Evolutionary conservation across 768 basidiomycete species (phyloP).

Genomic region (Ramaria sp.): DNA sequence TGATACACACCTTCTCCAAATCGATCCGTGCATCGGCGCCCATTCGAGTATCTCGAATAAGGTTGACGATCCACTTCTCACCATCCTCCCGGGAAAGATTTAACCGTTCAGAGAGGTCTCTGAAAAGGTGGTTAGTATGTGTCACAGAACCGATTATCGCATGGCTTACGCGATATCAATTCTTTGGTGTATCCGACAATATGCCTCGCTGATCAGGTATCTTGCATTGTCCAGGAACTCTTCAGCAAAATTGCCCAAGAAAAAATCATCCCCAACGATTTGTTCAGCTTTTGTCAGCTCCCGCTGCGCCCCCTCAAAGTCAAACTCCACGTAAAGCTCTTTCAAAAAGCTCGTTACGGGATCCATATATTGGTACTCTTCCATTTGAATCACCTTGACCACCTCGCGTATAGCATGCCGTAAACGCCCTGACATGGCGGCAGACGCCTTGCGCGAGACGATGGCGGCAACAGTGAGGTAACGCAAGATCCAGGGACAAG

Average conservation of each 20-base stretch:
- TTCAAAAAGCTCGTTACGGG: slow-evolving; percentile 89
- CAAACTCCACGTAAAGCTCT: slow-evolving; percentile 90
- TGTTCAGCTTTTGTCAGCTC: slow-evolving; percentile 68
- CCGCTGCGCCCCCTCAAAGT: slow-evolving; percentile 89
- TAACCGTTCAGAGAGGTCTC: slow-evolving; percentile 86
- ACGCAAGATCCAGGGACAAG: slow-evolving; percentile 87
- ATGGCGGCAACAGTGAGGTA: slow-evolving; percentile 92
- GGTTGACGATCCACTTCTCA: slow-evolving; percentile 99
- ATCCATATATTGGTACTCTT: slow-evolving; percentile 94
- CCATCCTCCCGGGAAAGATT: slow-evolving; percentile 93
- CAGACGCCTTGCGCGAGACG: slow-evolving; percentile 70
- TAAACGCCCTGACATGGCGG: slow-evolving; percentile 54
- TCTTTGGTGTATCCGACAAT: slow-evolving; percentile 92
- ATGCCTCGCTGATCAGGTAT: slow-evolving; percentile 93
- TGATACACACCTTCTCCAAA: slow-evolving; percentile 66
- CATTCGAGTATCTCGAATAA: slow-evolving; percentile 95
- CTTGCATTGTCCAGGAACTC: slow-evolving; percentile 96
- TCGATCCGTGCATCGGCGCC: slow-evolving; percentile 97
- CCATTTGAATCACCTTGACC: slow-evolving; percentile 87
- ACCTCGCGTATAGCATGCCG: slow-evolving; percentile 85
- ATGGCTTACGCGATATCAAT: slow-evolving; percentile 70
- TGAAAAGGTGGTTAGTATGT: slow-evolving; percentile 18
- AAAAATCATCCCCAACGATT: slow-evolving; percentile 88
- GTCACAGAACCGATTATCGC: not conserved
- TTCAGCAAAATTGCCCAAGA: slow-evolving; percentile 80